Evolutionary conservation across 139 green algal species (phyloP), one percentile per base, ranked within the genome.

Genomic region (Penium margaritaceum): DNA sequence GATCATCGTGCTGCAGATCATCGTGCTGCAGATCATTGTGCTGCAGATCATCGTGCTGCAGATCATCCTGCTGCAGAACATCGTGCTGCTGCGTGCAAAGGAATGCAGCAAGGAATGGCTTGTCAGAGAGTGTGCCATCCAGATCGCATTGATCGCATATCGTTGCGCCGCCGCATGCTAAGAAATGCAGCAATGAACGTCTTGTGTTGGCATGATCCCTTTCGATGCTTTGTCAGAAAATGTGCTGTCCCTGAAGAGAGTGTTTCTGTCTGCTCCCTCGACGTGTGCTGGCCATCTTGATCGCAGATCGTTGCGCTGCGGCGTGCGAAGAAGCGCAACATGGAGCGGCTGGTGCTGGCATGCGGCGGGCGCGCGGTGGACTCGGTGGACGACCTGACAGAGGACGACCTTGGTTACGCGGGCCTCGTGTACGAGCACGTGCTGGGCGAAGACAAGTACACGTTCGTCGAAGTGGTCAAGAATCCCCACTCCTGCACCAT

Each of bases 401-500:
- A 84, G 30, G 89, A 92, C 17, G 83, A 75, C 60, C 85, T 95
- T 38, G 89, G 90, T 9, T 83, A 85, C 61, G 91, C 90, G 7
- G 91, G 92, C 0, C 37, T 83, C 55, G 92, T 99, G 69, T 98
- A 98, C 73, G 94, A 99, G 85, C 92, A 99, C 83, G 84, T 95
- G 58, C 86, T 99, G 15, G 95, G 95, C 1, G 95, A 99, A 66
- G 95, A 99, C 24, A 98, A 98, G 87, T 99, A 94, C 89, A 99
- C 95, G 0, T 99, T 99, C 75, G 88, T 99, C 54, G 94, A 99
- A 84, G 87, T 94, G 35, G 90, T 96, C 30, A 77, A 83, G 43
- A 87, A 97, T 84, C 88, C 92, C 0, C 81, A 84, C 76, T 92
- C 84, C 1, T 97, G 92, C 85, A 98, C 95, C 62, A 92, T 99